Evolutionary conservation across 306 rosid genomes (phyloP).

Genomic region (Sindora glabra): DNA sequence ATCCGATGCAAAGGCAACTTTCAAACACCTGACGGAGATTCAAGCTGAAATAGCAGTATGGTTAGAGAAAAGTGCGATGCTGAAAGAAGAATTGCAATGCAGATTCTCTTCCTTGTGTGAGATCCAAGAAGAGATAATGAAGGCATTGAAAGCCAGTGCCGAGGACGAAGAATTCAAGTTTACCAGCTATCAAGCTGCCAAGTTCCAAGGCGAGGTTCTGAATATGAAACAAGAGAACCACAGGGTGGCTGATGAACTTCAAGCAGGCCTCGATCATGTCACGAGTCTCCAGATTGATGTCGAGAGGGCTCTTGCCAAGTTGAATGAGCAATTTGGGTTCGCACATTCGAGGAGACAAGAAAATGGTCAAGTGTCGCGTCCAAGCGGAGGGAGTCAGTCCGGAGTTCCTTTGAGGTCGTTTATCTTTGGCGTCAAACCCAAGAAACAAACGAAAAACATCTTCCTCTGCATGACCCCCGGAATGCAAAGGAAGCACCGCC

Average conservation of each 20-base stretch:
- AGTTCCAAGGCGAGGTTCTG: slow-evolving; percentile 83
- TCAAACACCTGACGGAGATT: slow-evolving; percentile 65
- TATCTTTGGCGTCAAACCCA: slow-evolving; percentile 60
- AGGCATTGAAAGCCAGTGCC: slow-evolving; percentile 66
- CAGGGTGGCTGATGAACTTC: slow-evolving; percentile 69
- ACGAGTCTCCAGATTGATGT: slow-evolving; percentile 53
- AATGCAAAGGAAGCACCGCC: slow-evolving; percentile 55
- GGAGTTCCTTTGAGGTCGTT: slow-evolving; percentile 67
- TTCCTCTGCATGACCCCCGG: slow-evolving; percentile 36
- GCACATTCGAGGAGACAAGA: slow-evolving; percentile 37
- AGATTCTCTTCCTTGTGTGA: slow-evolving; percentile 68
- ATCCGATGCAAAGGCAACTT: slow-evolving; percentile 71
- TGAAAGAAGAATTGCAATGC: slow-evolving; percentile 59
- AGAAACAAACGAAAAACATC: slow-evolving; percentile 66
- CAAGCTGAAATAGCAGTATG: slow-evolving; percentile 60
- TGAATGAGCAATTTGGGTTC: slow-evolving; percentile 54
- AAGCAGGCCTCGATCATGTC: slow-evolving; percentile 62
- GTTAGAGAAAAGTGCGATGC: slow-evolving; percentile 36
- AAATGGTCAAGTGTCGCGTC: slow-evolving; percentile 8
- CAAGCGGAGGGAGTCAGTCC: slow-evolving; percentile 26
- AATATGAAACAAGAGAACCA: slow-evolving; percentile 92
- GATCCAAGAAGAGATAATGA: slow-evolving; percentile 68
- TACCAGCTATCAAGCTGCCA: slow-evolving; percentile 89
- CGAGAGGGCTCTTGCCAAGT: slow-evolving; percentile 43
- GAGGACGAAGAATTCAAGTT: slow-evolving; percentile 68